Evolutionary conservation across 148 eudicot species (phyloP), one percentile per base, ranked within the genome.

Genomic region (Camellia granthamiana): DNA sequence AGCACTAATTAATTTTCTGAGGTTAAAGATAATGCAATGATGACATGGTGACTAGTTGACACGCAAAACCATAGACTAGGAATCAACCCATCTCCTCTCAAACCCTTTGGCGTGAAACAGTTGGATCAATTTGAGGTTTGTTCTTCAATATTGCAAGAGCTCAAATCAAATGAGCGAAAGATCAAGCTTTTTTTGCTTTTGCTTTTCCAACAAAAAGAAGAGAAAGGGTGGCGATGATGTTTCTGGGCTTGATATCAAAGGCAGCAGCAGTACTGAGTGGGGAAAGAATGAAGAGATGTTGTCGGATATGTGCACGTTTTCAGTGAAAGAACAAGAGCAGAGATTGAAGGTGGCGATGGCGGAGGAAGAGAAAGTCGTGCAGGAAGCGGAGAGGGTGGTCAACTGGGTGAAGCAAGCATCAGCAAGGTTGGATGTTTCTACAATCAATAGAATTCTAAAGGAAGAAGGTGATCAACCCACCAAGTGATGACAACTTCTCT

Each of bases 331-430:
- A 77, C 80, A 77, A 66, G 80, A 66, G 23, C 43, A 62, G 10
- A 65, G 62, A 16, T 14, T 77, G 43, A 65, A 77, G 79, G 41
- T 15, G 61, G 80, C 72, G 10, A 69, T 10, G 81, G n/a, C 41
- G 55, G 75, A 68, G 19, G 74, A 69, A 5, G 66, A 69, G 54
- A 78, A 49, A 52, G 74, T 58, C 9, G 46, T 69, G 10, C 43
- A 44, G 55, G 55, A 78, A 66, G 81, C 81, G 1, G 81, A 78
- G 75, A 68, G 66, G 66, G 81, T 69, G 3, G 75, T 78, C 54
- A 19, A 69, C 12, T 78, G 74, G 81, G 81, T 69, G 19, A 78
- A 69, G 74, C 81, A 78, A 69, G 81, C 68, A 78, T 78, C 81
- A 55, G 30, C 51, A 2, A 55, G 75, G 55, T 38, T 78, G 41